A percentile compares a stretch with the other conserved stretches of the same genome.
Evolutionary conservation across 352 stramenopile genomes (phyloP).

Genomic region (Phytophthora parvispora): DNA sequence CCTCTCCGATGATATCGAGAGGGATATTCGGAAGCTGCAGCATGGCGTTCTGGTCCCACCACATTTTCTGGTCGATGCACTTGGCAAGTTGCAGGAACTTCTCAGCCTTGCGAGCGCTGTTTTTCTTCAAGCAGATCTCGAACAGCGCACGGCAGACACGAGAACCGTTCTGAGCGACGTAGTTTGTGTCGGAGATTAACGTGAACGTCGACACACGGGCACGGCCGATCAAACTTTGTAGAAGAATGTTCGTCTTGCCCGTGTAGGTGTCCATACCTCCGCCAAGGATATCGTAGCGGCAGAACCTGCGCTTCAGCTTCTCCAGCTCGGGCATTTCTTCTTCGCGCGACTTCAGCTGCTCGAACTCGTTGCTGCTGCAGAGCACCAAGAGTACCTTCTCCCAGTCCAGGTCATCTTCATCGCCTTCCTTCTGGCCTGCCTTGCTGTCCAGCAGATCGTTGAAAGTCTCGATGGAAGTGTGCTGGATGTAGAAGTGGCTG

Average conservation of each 20-base stretch:
- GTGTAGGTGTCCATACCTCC: conserved; percentile 93
- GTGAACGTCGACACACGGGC: conserved; percentile 96
- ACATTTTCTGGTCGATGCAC: conserved; percentile 97
- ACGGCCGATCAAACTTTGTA: conserved; percentile 90
- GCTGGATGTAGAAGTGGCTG: conserved; percentile 99
- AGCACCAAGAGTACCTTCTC: conserved; percentile 79
- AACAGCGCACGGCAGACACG: conserved; percentile 98
- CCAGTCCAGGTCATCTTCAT: conserved; percentile 69
- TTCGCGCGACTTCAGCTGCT: conserved; percentile 96
- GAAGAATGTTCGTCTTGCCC: conserved; percentile 98
- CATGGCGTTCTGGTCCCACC: conserved; percentile 97
- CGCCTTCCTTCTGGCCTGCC: conserved; percentile 37
- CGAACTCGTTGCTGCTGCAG: conserved; percentile 95
- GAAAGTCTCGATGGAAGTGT: conserved; percentile 98
- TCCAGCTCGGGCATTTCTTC: conserved; percentile 97
- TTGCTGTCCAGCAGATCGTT: conserved; percentile 94
- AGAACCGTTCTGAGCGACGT: conserved; percentile 99
- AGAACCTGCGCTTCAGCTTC: conserved; percentile 91
- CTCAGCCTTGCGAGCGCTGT: conserved; percentile 86
- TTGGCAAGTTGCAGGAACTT: conserved; percentile 98
- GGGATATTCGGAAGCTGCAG: conserved; percentile 94
- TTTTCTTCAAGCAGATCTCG: conserved; percentile 97
- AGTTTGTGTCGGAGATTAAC: conserved; percentile 99
- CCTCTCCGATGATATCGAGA: conserved; percentile 86
- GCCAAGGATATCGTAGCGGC: conserved; percentile 90